Percentiles rank a stretch among this genome's conserved stretches.
These are phyloP conservation scores for Pythium folliculosum DNA, from an alignment of 352 stramenopile genomes.

Conservation along the genomic window DNA sequence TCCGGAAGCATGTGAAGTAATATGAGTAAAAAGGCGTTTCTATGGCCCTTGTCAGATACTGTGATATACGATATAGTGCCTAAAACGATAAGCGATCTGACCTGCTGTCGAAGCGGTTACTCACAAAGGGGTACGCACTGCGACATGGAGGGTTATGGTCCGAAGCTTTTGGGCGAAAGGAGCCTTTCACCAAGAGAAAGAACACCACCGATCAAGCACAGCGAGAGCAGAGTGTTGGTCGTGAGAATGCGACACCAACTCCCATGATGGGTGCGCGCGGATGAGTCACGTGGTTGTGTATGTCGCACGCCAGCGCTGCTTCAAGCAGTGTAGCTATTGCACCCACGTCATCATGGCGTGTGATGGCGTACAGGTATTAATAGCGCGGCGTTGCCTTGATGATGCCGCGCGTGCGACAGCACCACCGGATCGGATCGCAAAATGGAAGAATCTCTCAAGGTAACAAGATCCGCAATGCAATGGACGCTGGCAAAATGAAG, in stretches of 20 bases:
- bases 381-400: too few species aligned
- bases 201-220: neutral
- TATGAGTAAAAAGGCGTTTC: neutral
- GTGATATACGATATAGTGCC: neutral
- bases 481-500: too few species aligned
- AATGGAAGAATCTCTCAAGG: too few species aligned
- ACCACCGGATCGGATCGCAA: too few species aligned
- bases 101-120: neutral
- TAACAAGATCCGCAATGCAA: too few species aligned
- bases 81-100: neutral
- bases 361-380: too few species aligned
- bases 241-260: too few species aligned
- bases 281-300: too few species aligned
- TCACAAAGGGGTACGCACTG: neutral
- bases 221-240: too few species aligned
- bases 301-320: neutral
- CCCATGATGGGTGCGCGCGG: too few species aligned
- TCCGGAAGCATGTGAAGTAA: too few species aligned
- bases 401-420: too few species aligned
- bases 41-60: neutral
- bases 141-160: conserved; percentile 12
- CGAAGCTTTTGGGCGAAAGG: neutral
- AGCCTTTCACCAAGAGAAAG: conserved; percentile 4
- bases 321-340: neutral
- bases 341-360: neutral